Evolutionary conservation across 371 early-diverging fungal species (phyloP).

Genomic region (Mortierella sp.): DNA sequence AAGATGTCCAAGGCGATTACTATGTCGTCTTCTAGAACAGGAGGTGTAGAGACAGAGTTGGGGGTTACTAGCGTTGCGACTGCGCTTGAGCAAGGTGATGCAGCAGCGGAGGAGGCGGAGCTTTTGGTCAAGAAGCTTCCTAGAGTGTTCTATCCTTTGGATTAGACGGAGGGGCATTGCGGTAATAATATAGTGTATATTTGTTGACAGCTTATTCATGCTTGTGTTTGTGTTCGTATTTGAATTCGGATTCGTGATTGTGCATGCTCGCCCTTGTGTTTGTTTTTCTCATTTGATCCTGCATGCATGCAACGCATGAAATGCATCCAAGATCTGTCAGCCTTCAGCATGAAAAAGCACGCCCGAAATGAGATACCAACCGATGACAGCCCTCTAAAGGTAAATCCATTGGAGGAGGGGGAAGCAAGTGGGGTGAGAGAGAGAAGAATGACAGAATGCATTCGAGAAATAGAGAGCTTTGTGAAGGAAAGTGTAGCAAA

Average conservation of each 20-base stretch:
- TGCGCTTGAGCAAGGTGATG: not conserved
- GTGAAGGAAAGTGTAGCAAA: not conserved
- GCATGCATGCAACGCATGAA: not conserved
- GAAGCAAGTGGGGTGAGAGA: too few relatives aligned
- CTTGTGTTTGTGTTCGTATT: not conserved
- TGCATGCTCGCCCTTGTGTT: not conserved
- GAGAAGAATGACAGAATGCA: too few relatives aligned
- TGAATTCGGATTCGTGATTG: not conserved
- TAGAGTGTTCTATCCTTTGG: constrained; percentile 43
- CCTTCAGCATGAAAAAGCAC: not conserved
- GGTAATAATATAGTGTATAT: not conserved
- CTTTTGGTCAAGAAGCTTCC: constrained; percentile 24
- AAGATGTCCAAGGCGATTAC: constrained; percentile 50
- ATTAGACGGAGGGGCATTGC: not conserved
- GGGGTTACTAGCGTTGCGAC: not conserved
- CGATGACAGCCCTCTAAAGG: not conserved
- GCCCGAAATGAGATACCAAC: too few relatives aligned
- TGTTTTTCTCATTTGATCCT: not conserved
- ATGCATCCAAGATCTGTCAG: not conserved
- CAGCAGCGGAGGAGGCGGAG: not conserved
- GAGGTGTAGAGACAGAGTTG: constrained; percentile 2
- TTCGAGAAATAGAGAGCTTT: too few relatives aligned
- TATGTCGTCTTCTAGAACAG: not conserved
- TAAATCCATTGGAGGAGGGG: not conserved
- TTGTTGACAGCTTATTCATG: not conserved